Base-by-base conservation (phyloP, 495 filamentous ascomycete genomes). In the Tuber indicum region DNA sequence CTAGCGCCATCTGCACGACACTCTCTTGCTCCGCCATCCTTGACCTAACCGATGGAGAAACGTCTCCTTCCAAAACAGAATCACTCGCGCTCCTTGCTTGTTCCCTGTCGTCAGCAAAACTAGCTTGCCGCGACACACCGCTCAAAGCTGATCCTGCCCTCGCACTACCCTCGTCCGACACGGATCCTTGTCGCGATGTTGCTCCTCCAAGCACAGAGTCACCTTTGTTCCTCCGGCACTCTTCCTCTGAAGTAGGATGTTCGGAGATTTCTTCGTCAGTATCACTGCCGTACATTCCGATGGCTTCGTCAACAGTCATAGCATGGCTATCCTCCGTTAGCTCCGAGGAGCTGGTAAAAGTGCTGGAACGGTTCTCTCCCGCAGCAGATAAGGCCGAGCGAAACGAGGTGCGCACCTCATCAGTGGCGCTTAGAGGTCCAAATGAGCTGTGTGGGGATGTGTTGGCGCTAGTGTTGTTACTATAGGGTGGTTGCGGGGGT, bases 291-390 rank as follows among this genome's bases (percentile, higher is more conserved):
- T 97, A 97, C 92, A 97, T 94, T 23, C 91, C 93, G 85, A 97
- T 96, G 12, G 93, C 91, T 86, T 97, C 94, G 79, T 98, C 94
- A 4, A 97, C 89, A 77, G 91, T 97, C 87, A 94, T 91, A 7
- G 89, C 90, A 75, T 89, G 91, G 75, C 88, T 88, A 12, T 87
- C 86, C 58, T 87, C 88, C 75, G 87, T 86, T 44, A 85, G 87
- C 72, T 93, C 87, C 46, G 81, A 83, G 14, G 77, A 74, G 39
- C 81, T 82, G 75, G 81, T 82, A 75, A 75, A 77, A 26, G 78
- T 78, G 43, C 81, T 81, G 19, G 81, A 77, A 70, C 78, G 81
- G 41, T 80, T 75, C 58, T 81, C 77, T 46, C 78, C 78, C 46
- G 75, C 73, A 81, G 81, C 81, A 32, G 43, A 41, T 41, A 81